Conservation (phyloP, 2,329 filamentous ascomycete genomes). For the Fusarium irregulare region DNA sequence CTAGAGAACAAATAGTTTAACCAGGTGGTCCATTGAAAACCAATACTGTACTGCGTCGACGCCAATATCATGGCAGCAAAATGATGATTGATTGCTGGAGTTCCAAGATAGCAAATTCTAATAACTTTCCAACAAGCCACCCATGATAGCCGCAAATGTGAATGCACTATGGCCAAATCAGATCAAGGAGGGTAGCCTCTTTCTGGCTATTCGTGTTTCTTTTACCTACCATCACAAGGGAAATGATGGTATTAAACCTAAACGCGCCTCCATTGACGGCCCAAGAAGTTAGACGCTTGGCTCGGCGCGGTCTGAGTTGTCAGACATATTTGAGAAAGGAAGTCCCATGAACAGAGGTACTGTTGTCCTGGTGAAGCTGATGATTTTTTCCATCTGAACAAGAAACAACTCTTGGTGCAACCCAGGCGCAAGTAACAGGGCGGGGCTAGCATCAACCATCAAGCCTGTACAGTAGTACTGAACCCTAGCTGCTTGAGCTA, state of each 20-base stretch:
- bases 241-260: not conserved
- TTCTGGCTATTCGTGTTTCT: conserved; percentile 4
- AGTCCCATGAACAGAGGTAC: not conserved
- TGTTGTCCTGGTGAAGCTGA: not conserved
- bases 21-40: not conserved
- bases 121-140: not conserved
- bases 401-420: conserved; percentile 2
- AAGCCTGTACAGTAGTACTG: conserved; percentile 1
- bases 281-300: not conserved
- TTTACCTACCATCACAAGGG: not conserved
- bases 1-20: conserved; percentile 13
- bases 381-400: not conserved
- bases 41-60: not conserved
- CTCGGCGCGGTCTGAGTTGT: not conserved
- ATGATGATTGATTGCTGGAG: not conserved
- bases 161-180: not conserved
- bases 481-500: not conserved
- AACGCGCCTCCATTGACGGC: not conserved
- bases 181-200: not conserved
- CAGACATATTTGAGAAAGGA: not conserved
- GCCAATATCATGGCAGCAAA: conserved; percentile 1
- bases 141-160: not conserved
- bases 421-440: conserved; percentile 33
- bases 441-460: conserved; percentile 13
- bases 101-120: not conserved